Evolutionary conservation across 257 asterid species (phyloP).

Genomic region (Solanum sparsipilum): DNA sequence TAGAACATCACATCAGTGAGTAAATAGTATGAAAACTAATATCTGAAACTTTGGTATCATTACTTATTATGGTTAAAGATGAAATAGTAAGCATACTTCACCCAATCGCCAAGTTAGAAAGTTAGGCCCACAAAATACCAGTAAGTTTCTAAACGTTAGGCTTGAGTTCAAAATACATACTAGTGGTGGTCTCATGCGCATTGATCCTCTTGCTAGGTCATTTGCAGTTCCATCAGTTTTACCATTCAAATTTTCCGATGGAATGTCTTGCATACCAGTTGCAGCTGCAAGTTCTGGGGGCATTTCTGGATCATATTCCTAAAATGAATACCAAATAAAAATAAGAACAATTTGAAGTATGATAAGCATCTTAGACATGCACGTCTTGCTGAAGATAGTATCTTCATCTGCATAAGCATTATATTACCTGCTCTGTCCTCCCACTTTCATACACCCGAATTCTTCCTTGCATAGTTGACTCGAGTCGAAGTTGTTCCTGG

Average conservation of each 20-base stretch:
- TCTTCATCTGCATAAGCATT: constrained; percentile 2
- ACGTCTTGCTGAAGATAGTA: background rate
- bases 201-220: constrained; percentile 44
- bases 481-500: constrained; percentile 93
- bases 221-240: constrained; percentile 42
- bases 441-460: constrained; percentile 96
- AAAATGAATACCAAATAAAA: constrained; percentile 10
- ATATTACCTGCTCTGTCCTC: constrained; percentile 80
- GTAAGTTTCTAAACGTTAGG: background rate
- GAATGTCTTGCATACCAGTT: constrained; percentile 56
- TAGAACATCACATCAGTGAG: background rate
- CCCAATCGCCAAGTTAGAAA: background rate
- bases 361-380: background rate
- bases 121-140: background rate
- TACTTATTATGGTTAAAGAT: background rate
- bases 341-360: background rate
- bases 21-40: background rate
- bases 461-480: constrained; percentile 87
- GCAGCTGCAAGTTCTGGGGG: constrained; percentile 99
- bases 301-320: constrained; percentile 97
- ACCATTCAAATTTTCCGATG: constrained; percentile 47
- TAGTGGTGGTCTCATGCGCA: constrained; percentile 43
- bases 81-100: background rate
- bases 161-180: constrained; percentile 26
- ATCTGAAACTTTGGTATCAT: background rate